These are phyloP conservation scores for Curvularia sp. DNA, from an alignment of 2,329 filamentous ascomycete genomes.

Conservation along the genomic window DNA sequence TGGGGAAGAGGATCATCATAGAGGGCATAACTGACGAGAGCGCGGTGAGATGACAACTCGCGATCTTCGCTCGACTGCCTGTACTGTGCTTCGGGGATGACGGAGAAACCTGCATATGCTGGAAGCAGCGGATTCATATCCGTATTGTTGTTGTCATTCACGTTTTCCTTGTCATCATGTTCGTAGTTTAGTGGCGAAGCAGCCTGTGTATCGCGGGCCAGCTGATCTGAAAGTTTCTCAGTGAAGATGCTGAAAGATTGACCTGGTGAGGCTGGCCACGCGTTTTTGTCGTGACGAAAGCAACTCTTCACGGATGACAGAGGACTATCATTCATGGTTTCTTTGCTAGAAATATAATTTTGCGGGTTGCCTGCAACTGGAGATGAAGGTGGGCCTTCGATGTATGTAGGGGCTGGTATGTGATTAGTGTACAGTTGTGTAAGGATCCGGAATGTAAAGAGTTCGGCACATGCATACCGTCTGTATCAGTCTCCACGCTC, in stretches of 20 bases:
- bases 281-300: slow-evolving; percentile 13
- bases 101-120: slow-evolving; percentile 14
- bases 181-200: slow-evolving; percentile 29
- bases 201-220: slow-evolving; percentile 25
- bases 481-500: neutral
- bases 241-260: slow-evolving; percentile 27
- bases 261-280: slow-evolving; percentile 18
- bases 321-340: neutral
- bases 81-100: slow-evolving; percentile 29
- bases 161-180: slow-evolving; percentile 36
- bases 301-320: slow-evolving; percentile 10
- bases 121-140: slow-evolving; percentile 11
- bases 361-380: neutral
- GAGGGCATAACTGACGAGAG: slow-evolving; percentile 17
- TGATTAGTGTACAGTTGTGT: slow-evolving; percentile 1
- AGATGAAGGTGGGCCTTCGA: neutral
- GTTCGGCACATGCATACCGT: neutral
- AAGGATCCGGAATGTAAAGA: neutral
- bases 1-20: slow-evolving; percentile 10
- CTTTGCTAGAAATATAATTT: slow-evolving; percentile 4
- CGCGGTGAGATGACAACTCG: slow-evolving; percentile 2
- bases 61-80: slow-evolving; percentile 13
- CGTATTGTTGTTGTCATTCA: slow-evolving; percentile 1
- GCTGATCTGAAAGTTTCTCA: slow-evolving; percentile 30
- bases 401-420: neutral